These are phyloP conservation scores for Tolypocladium album DNA, from an alignment of 2,329 filamentous ascomycete genomes.

Conservation along the genomic window DNA sequence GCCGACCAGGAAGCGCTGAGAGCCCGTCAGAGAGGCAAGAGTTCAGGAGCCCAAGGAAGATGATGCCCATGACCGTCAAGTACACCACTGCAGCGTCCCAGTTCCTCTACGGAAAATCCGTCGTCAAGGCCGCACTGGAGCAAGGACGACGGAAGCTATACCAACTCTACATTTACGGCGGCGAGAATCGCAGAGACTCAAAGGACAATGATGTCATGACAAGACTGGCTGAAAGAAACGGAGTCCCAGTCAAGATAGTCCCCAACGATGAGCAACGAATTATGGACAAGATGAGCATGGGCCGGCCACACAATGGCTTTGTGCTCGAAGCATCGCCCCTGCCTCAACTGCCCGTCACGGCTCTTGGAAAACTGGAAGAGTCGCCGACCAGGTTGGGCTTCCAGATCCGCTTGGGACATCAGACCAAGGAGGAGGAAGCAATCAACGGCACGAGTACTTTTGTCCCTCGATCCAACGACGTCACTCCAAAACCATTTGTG, in stretches of 20 bases:
- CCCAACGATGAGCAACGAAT: conserved; percentile 50
- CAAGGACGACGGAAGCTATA: conserved; percentile 61
- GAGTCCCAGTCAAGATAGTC: conserved; percentile 48
- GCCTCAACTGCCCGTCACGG: conserved; percentile 56
- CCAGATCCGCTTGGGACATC: conserved; percentile 48
- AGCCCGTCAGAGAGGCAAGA: not conserved
- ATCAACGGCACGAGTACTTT: conserved; percentile 61
- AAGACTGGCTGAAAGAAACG: conserved; percentile 33
- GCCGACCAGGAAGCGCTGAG: not conserved
- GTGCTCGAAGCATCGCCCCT: conserved; percentile 80
- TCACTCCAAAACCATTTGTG: conserved; percentile 52
- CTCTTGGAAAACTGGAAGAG: conserved; percentile 39
- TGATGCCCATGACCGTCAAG: conserved; percentile 26
- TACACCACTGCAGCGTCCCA: conserved; percentile 82
- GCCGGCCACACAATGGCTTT: conserved; percentile 81
- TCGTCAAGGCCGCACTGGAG: conserved; percentile 69
- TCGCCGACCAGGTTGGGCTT: conserved; percentile 39
- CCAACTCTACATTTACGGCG: conserved; percentile 67
- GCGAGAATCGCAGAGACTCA: conserved; percentile 40
- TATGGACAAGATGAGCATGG: conserved; percentile 73
- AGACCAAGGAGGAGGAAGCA: conserved; percentile 61
- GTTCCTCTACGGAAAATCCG: conserved; percentile 78
- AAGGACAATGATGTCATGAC: conserved; percentile 33
- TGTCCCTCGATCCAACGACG: conserved; percentile 16
- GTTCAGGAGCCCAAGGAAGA: conserved; percentile 12